phyloP scores from a whole-genome alignment of 495 filamentous ascomycete genomes.

The Parmelia sp. region DNA sequence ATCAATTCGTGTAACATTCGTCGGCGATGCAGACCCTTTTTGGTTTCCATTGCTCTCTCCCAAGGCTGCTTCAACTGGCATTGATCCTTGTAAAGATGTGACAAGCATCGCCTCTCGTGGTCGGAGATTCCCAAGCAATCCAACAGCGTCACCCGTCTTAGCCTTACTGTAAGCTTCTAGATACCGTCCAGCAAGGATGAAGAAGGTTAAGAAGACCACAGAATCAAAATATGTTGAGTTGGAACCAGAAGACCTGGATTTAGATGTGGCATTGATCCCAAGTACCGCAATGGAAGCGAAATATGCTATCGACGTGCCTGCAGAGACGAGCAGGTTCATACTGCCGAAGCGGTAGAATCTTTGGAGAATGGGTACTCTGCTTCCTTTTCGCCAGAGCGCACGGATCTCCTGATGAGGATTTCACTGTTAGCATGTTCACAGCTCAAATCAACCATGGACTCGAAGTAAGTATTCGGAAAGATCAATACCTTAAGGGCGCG shows the following conservation, averaged over 20 bases:
- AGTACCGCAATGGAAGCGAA: constrained; percentile 75
- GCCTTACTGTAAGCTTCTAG: constrained; percentile 92
- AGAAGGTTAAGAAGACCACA: constrained; percentile 88
- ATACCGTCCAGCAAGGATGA: constrained; percentile 72
- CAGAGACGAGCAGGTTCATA: constrained; percentile 90
- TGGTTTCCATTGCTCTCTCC: neutral
- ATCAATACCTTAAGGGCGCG: constrained; percentile 54
- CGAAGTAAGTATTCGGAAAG: neutral
- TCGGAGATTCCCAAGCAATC: constrained; percentile 67
- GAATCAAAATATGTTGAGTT: constrained; percentile 83
- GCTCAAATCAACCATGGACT: neutral
- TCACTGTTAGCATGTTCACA: neutral
- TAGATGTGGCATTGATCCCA: constrained; percentile 55
- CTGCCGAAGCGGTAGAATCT: constrained; percentile 90
- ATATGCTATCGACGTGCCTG: constrained; percentile 86
- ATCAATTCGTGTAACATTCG: constrained; percentile 40
- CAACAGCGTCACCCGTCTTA: constrained; percentile 82
- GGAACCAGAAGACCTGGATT: constrained; percentile 35
- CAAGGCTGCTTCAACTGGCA: neutral
- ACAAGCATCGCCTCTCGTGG: constrained; percentile 74
- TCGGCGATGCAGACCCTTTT: neutral
- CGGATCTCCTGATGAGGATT: constrained; percentile 49
- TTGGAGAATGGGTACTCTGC: constrained; percentile 64
- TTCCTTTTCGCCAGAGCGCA: constrained; percentile 74
- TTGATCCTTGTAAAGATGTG: constrained; percentile 22